A percentile compares a stretch with the other conserved stretches of the same genome.
Conservation (phyloP, 2,329 filamentous ascomycete genomes). For the Hypoxylon rubiginosum region DNA sequence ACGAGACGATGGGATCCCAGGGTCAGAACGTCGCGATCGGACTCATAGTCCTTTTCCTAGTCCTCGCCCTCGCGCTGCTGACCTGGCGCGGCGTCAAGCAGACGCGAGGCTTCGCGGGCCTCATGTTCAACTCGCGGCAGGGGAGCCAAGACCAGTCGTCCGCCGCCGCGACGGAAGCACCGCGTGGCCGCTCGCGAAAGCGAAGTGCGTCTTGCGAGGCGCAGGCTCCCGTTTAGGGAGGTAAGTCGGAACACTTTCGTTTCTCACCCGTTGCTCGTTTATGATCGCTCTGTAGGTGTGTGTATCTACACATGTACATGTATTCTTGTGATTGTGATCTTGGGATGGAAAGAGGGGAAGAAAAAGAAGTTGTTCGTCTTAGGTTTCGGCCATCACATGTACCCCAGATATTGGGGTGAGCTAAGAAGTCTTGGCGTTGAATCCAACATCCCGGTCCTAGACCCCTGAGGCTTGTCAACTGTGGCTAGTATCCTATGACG, state of each 20-base stretch:
- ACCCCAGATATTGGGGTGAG: constrained; percentile 20
- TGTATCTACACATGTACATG: too few species aligned
- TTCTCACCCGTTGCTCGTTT: neutral
- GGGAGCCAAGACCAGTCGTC: constrained; percentile 10
- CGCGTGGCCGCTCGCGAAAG: neutral
- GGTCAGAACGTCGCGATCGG: constrained; percentile 47
- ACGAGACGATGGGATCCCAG: constrained; percentile 18
- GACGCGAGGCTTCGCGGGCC: constrained; percentile 44
- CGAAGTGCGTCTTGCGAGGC: neutral
- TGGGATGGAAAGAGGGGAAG: neutral
- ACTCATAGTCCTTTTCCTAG: constrained; percentile 48
- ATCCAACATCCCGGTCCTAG: constrained; percentile 14
- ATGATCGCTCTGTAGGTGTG: neutral
- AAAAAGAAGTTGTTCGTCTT: neutral
- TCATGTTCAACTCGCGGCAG: constrained; percentile 43
- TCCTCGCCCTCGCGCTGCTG: constrained; percentile 37
- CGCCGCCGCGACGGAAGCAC: neutral
- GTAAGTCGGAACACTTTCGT: neutral
- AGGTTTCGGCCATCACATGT: constrained; percentile 15
- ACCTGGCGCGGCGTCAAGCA: constrained; percentile 44
- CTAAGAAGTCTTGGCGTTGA: constrained; percentile 21
- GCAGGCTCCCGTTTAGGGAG: constrained; percentile 1
- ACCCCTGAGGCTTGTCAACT: constrained; percentile 13
- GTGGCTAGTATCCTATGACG: constrained; percentile 29
- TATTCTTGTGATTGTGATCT: neutral